phyloP scores from a whole-genome alignment of 345 rosid genomes.

The Euphorbia peplus region DNA sequence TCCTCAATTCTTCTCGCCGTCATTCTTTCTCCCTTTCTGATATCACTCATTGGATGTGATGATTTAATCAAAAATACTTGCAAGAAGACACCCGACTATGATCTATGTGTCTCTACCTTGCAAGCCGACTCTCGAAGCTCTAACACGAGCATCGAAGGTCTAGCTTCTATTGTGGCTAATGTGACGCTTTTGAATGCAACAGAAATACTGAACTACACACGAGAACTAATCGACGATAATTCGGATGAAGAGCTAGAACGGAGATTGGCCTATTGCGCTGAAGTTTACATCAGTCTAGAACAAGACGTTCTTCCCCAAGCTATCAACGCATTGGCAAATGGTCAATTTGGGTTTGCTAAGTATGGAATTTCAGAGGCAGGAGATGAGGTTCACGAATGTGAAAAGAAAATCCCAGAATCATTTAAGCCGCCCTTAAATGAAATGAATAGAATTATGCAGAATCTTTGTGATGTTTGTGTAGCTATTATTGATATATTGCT shows the following conservation, averaged over 20 bases:
- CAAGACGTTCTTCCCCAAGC: slow-evolving; percentile 79
- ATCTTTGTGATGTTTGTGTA: slow-evolving; percentile 57
- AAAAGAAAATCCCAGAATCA: slow-evolving; percentile 39
- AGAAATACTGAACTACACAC: slow-evolving; percentile 47
- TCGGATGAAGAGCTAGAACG: slow-evolving; percentile 53
- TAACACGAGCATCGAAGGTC: slow-evolving; percentile 33
- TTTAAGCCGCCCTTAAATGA: slow-evolving; percentile 34
- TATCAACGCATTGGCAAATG: slow-evolving; percentile 48
- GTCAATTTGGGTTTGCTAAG: slow-evolving; percentile 56
- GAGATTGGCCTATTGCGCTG: slow-evolving; percentile 66
- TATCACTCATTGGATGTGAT: slow-evolving; percentile 16
- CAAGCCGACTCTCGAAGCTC: slow-evolving; percentile 22
- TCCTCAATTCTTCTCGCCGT: slow-evolving; percentile 9
- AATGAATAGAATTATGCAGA: slow-evolving; percentile 46
- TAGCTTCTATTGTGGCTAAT: slow-evolving; percentile 44
- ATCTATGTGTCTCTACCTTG: slow-evolving; percentile 56
- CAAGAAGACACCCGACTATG: slow-evolving; percentile 60
- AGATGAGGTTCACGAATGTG: slow-evolving; percentile 56
- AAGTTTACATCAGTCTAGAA: slow-evolving; percentile 70
- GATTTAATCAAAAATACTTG: slow-evolving; percentile 55
- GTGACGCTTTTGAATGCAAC: slow-evolving; percentile 50
- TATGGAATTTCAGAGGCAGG: slow-evolving; percentile 55
- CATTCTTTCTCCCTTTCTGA: slow-evolving; percentile 7
- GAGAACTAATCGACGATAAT: slow-evolving; percentile 33
- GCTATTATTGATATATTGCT: slow-evolving; percentile 50